Conservation (phyloP, 208 protist species). For the Spongospora subterranea region DNA sequence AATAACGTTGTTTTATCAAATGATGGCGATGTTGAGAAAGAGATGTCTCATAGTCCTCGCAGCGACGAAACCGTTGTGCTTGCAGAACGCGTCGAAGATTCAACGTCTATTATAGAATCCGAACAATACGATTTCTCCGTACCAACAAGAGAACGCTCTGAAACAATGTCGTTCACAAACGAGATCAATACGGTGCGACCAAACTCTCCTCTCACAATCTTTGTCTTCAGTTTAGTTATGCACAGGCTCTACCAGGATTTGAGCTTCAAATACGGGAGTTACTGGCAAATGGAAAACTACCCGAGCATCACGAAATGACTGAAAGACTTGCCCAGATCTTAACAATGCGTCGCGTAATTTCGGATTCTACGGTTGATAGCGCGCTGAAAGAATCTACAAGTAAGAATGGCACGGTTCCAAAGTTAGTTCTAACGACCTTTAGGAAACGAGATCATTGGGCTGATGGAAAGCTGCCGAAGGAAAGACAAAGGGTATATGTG, state of each 20-base stretch:
- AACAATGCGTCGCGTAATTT: neutral
- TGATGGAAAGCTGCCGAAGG: conserved; percentile 17
- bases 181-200: neutral
- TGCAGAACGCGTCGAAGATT: neutral
- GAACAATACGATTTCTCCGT: neutral
- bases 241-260: neutral
- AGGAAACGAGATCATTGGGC: conserved; percentile 4
- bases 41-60: neutral
- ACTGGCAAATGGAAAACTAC: neutral
- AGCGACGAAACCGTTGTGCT: no score
- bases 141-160: neutral
- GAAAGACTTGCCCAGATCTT: neutral
- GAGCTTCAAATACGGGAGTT: neutral
- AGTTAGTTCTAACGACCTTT: neutral
- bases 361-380: neutral
- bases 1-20: neutral
- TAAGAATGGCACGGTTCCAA: neutral
- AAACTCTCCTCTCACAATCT: neutral
- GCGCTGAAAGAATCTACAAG: neutral
- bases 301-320: neutral
- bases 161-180: neutral
- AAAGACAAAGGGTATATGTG: neutral
- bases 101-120: neutral
- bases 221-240: neutral
- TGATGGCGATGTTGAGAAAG: neutral